Evolutionary conservation across 768 basidiomycete species (phyloP).

Genomic region (Podaxis carcinomalis): DNA sequence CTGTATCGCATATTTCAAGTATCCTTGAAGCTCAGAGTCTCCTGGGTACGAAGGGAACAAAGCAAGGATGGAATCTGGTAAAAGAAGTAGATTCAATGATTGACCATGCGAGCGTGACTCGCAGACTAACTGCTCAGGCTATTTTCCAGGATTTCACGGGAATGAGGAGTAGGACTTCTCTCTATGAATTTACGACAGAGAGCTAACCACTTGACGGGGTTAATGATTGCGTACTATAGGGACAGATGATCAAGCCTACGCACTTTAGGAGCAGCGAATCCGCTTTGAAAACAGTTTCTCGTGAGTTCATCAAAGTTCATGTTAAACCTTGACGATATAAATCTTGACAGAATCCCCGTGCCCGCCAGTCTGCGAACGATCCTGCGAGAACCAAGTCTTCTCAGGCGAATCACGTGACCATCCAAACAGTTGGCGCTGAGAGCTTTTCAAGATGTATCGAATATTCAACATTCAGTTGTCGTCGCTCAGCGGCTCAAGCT

Average conservation of each 20-base stretch:
- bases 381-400: no score
- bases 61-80: slow-evolving; percentile 62
- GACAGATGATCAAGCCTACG: background rate
- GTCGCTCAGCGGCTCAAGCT: no score
- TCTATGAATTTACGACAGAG: slow-evolving; percentile 60
- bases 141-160: slow-evolving; percentile 42
- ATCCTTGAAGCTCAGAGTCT: slow-evolving; percentile 63
- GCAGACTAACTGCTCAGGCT: slow-evolving; percentile 6
- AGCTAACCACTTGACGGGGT: slow-evolving; percentile 54
- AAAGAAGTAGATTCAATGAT: background rate
- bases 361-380: no score
- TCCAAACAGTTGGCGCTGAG: no score
- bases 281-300: slow-evolving; percentile 70
- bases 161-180: slow-evolving; percentile 37
- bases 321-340: background rate
- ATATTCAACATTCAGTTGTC: no score
- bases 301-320: slow-evolving; percentile 74
- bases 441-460: no score
- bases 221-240: slow-evolving; percentile 5
- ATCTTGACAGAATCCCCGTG: background rate
- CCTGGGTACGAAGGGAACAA: slow-evolving; percentile 68
- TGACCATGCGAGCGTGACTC: background rate
- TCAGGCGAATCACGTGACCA: no score
- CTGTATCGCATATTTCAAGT: slow-evolving; percentile 57
- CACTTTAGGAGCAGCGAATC: slow-evolving; percentile 61